Evolutionary conservation across 768 basidiomycete species (phyloP), one percentile per base, ranked within the genome.

Genomic region (Boletus sp.): DNA sequence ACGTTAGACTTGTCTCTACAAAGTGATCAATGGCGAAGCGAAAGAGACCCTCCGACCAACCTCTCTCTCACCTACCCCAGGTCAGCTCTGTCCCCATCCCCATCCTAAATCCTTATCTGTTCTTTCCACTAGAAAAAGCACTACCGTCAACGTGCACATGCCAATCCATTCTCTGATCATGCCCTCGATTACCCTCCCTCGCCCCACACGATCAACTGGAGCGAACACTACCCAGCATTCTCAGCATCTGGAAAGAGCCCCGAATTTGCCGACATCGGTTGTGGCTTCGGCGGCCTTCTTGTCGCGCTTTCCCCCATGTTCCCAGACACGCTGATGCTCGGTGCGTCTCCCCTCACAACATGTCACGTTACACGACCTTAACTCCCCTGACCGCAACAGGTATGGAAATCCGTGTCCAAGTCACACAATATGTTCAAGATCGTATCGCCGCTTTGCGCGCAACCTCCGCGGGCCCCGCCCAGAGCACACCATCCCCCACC

Each of bases 181-280:
- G 78, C 84, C 17, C 82, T 99, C 48, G 85, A 86, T 56, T 98
- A 98, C 66, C 96, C 96, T 2, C 53, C 80, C 14, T 84, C 85
- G 7, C 95, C 95, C 5, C 68, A 77, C 33, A 72, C 74, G 47
- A 83, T 96, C 69, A 85, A 95, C 72, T 97, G 95, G 95, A 70
- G 76, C 11, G 69, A 72, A 21, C 92, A 94, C 71, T 98, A 85
- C 73, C 95, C 96, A 0, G 78, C 83, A 29, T 88, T 84, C 67
- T 69, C 75, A 30, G 71, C 66, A 23, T 69, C 78, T 33, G 77
- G 77, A 39, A 88, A 88, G 65, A 73, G 75, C 10, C 95, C 97
- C 42, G 93, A 95, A 72, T 97, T 94, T 65, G 97, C 93, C 4
- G 97, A 99, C 71, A 84, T 99, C 34, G 97, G 97, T 0, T 99